These are phyloP conservation scores for Dipteronia dyeriana DNA, from an alignment of 345 rosid genomes.

Conservation along the genomic window DNA sequence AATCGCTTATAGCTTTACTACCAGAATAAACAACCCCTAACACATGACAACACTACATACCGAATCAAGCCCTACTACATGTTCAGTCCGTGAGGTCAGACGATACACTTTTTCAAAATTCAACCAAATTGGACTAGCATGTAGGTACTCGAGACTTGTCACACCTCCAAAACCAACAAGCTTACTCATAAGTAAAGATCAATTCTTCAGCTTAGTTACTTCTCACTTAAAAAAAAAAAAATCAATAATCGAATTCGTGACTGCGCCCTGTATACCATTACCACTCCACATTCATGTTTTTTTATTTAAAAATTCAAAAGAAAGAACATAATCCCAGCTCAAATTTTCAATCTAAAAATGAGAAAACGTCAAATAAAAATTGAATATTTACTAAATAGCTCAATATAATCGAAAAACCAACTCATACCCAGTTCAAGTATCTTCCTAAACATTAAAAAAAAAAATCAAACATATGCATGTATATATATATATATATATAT, in stretches of 20 bases:
- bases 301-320: neutral
- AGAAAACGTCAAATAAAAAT: neutral
- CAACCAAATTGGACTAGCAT: neutral
- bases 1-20: neutral
- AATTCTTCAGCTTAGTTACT: neutral
- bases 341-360: neutral
- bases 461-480: neutral
- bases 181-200: neutral
- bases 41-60: neutral
- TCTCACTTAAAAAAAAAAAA: neutral
- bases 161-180: neutral
- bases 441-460: neutral
- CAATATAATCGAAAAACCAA: neutral
- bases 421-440: neutral
- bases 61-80: neutral
- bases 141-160: neutral
- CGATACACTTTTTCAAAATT: neutral
- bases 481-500: neutral
- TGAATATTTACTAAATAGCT: neutral
- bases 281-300: neutral
- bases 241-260: neutral
- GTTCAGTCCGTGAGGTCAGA: neutral
- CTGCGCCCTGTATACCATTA: neutral
- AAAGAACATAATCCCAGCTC: neutral
- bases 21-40: neutral